A percentile compares a stretch with the other conserved stretches of the same genome.
Conservation (phyloP, 108 stramenopile species). For the Cyclotella atomus region DNA sequence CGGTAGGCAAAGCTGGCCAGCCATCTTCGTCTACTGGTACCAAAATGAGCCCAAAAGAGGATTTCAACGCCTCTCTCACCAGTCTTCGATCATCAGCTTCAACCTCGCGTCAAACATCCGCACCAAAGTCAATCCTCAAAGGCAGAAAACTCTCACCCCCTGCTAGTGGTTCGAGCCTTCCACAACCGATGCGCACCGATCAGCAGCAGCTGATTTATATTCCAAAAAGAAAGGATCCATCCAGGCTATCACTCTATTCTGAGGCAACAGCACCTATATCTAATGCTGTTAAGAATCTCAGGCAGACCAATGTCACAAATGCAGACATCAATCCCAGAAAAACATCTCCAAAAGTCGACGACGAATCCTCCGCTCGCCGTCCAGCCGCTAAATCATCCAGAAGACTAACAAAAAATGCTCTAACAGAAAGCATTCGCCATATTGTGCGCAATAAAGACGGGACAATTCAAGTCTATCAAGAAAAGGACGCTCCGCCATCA, state of each 20-base stretch:
- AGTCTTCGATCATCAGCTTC: too few species aligned
- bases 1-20: too few species aligned
- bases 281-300: neutral
- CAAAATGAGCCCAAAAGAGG: too few species aligned
- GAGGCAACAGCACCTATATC: neutral
- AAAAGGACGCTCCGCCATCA: conserved; percentile 18
- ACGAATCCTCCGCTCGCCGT: neutral
- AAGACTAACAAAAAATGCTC: neutral
- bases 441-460: conserved; percentile 24
- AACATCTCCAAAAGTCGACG: neutral
- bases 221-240: too few species aligned
- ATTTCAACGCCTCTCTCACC: too few species aligned
- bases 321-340: neutral
- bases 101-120: too few species aligned
- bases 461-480: conserved; percentile 19
- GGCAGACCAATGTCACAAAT: neutral
- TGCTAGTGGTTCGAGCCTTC: too few species aligned
- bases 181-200: too few species aligned
- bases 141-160: too few species aligned
- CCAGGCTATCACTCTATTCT: neutral
- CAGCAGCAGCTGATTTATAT: too few species aligned
- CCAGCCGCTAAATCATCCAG: neutral
- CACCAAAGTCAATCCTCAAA: too few species aligned
- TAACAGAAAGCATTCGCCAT: conserved; percentile 21
- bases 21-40: too few species aligned